These are phyloP conservation scores for Periglandula ipomoeae DNA, from an alignment of 2,329 filamentous ascomycete genomes.

Conservation along the genomic window DNA sequence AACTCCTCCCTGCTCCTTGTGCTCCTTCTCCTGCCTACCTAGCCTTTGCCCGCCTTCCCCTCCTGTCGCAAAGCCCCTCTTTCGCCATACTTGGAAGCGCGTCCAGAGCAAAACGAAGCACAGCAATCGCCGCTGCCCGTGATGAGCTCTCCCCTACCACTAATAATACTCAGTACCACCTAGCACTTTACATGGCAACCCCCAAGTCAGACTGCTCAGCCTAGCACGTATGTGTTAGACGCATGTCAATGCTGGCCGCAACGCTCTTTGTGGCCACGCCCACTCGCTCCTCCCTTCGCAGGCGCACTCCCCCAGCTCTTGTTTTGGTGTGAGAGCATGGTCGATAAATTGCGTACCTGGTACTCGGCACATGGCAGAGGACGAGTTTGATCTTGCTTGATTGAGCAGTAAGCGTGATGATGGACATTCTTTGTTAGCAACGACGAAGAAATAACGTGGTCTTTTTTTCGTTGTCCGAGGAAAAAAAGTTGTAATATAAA, in stretches of 20 bases:
- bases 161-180: neutral
- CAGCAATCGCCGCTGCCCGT: neutral
- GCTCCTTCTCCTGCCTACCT: no score
- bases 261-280: constrained; percentile 1
- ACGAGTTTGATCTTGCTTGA: no score
- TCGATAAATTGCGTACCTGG: neutral
- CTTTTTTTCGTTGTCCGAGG: no score
- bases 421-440: no score
- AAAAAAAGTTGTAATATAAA: no score
- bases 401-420: no score
- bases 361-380: neutral
- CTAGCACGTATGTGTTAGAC: no score
- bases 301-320: neutral
- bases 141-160: neutral
- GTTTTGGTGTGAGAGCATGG: neutral
- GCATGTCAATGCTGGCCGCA: neutral
- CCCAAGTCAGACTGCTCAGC: neutral
- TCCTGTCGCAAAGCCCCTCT: neutral
- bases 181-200: neutral
- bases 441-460: no score
- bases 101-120: neutral
- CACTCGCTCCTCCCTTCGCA: neutral
- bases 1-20: neutral
- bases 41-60: no score
- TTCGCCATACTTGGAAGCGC: neutral